Evolutionary conservation across 371 early-diverging fungal species (phyloP).

Genomic region (Mortierella sp.): DNA sequence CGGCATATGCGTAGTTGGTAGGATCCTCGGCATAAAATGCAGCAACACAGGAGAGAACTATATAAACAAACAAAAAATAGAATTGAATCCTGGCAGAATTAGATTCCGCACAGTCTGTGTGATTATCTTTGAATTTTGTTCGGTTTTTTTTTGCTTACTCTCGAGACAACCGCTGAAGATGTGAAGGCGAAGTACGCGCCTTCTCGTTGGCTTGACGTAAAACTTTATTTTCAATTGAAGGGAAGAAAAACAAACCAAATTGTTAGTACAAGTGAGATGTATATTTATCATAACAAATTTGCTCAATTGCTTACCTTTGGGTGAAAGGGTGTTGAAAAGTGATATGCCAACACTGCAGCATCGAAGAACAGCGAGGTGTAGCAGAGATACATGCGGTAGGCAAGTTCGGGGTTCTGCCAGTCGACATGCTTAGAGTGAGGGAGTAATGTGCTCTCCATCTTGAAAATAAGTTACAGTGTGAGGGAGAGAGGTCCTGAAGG

Average conservation of each 20-base stretch:
- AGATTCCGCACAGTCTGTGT: background rate
- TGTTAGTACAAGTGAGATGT: background rate
- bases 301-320: constrained; percentile 27
- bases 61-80: background rate
- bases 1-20: constrained; percentile 41
- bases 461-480: background rate
- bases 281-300: background rate
- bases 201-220: constrained; percentile 37
- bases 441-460: constrained; percentile 10
- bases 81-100: too few relatives aligned
- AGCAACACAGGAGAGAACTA: constrained; percentile 37
- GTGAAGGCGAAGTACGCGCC: constrained; percentile 34
- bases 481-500: background rate
- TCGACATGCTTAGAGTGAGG: constrained; percentile 47
- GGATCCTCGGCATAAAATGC: constrained; percentile 53
- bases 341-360: constrained; percentile 33
- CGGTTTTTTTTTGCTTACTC: constrained; percentile 25
- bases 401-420: constrained; percentile 30
- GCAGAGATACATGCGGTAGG: constrained; percentile 40
- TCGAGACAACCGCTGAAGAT: constrained; percentile 47
- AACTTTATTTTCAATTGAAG: constrained; percentile 21
- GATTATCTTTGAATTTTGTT: background rate
- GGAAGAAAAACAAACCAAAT: background rate
- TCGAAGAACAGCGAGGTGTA: constrained; percentile 49
- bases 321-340: constrained; percentile 50